phyloP scores from a whole-genome alignment of 805 yeast species.

The Priceomyces melissophilus region DNA sequence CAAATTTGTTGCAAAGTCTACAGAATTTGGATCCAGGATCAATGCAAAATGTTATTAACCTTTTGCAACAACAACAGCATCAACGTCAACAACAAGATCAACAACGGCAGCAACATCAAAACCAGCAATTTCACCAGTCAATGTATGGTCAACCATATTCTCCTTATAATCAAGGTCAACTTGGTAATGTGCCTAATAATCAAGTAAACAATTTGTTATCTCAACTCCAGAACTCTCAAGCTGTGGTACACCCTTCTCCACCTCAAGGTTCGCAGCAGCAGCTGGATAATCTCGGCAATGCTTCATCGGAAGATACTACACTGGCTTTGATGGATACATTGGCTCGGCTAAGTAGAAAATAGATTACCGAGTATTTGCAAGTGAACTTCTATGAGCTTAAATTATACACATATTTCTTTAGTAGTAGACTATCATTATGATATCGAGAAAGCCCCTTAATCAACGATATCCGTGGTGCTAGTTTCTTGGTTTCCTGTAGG shows the following conservation, averaged over 20 bases:
- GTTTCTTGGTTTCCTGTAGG: slow-evolving; percentile 4
- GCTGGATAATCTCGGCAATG: slow-evolving; percentile 7
- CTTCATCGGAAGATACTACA: slow-evolving; percentile 14
- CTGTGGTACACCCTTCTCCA: slow-evolving; percentile 5
- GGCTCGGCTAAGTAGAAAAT: slow-evolving; percentile 32
- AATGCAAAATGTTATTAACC: slow-evolving; percentile 28
- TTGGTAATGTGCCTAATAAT: slow-evolving; percentile 14
- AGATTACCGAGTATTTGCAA: slow-evolving; percentile 1
- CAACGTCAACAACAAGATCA: slow-evolving; percentile 17
- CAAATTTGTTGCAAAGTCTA: slow-evolving; percentile 12
- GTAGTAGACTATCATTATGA: too few species aligned
- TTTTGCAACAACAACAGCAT: slow-evolving; percentile 21
- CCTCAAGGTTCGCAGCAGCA: neutral
- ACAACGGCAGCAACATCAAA: slow-evolving; percentile 9
- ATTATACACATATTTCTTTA: too few species aligned
- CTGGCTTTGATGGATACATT: slow-evolving; percentile 35
- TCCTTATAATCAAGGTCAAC: slow-evolving; percentile 9
- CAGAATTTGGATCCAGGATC: slow-evolving; percentile 30
- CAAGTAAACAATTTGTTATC: slow-evolving; percentile 27
- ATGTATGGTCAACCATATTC: slow-evolving; percentile 11
- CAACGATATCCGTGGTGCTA: slow-evolving; percentile 21
- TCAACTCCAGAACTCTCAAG: slow-evolving; percentile 19
- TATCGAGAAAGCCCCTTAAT: slow-evolving; percentile 7
- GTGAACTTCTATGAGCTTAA: too few species aligned
- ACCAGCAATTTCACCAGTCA: slow-evolving; percentile 6